Base-by-base conservation (phyloP, 2,329 filamentous ascomycete genomes). In the Diaporthe longicolla region DNA sequence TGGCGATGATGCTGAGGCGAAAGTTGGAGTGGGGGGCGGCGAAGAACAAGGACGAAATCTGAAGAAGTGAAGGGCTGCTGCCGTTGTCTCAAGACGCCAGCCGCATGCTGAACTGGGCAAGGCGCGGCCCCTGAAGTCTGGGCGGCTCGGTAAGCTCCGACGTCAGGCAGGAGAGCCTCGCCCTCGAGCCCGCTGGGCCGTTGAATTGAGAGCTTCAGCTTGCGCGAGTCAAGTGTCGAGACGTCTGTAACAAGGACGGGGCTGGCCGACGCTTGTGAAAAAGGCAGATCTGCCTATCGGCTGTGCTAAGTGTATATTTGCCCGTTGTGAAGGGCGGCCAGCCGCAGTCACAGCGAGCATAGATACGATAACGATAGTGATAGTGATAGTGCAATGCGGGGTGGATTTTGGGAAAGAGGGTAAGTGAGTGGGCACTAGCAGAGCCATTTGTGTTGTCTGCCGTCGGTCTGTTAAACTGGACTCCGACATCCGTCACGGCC, bases 51-150 rank as follows among this genome's bases (percentile, higher is more conserved):
- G 10, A 29, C 37, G 55, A 29, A 71, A 40, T 50, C 58, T 50
- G 58, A 71, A 61, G 69, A 55, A 70, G 55, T 73, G 45, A 48
- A 63, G 69, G 58, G 72, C 37, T 48, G 72, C 43, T 73, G 66
- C 50, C 29, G 32, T 32, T 74, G 72, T 74, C 72, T 74, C 72
- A 71, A 40, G 69, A 74, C 55, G 45, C 65, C 35, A 66, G 69
- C 58, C 50, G 63, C 71, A 73, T 58, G 57, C 72, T 61, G 17
- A 26, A 58, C 32, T 48, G 40, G 50, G 58, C 55, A 59, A 59
- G 58, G 58, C 68, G 55, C 15, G 43, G 58, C 58, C 69, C 59
- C 69, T 61, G 45, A 45, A 35, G 32, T 35, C 57, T 71, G n/a
- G 45, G 69, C 69, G 35, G 69, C 40, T 63, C 69, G 69, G 69